A percentile compares a stretch with the other conserved stretches of the same genome.
Conservation (phyloP, 257 asterid genomes). For the Nemophila menziesii region DNA sequence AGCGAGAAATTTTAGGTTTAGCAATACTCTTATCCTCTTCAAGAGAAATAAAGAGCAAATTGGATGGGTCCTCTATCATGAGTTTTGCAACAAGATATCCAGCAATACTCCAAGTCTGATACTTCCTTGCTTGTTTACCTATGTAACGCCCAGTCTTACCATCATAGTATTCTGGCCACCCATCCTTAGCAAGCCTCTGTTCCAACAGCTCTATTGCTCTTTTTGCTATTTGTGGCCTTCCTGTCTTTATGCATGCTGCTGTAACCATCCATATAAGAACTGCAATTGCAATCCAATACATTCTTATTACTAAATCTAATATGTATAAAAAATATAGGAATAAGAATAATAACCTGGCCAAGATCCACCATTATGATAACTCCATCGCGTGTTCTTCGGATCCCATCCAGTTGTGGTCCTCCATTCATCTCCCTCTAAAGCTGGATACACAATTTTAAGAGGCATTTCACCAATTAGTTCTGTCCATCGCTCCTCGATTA, state of each 20-base stretch:
- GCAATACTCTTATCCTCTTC: conserved; percentile 48
- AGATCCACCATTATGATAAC: conserved; percentile 57
- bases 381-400: conserved; percentile 57
- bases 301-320: no score
- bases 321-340: no score
- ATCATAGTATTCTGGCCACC: conserved; percentile 64
- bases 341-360: conserved; percentile 42
- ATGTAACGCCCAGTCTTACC: conserved; percentile 43
- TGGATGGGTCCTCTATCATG: conserved; percentile 52
- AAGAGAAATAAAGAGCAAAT: conserved; percentile 32
- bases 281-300: conserved; percentile 16
- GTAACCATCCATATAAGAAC: conserved; percentile 53
- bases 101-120: conserved; percentile 52
- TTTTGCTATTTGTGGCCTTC: conserved; percentile 53
- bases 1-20: conserved; percentile 42
- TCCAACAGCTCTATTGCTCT: conserved; percentile 49
- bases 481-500: conserved; percentile 47
- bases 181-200: conserved; percentile 45
- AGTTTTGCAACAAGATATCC: conserved; percentile 53
- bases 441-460: conserved; percentile 44
- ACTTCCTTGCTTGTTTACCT: conserved; percentile 57
- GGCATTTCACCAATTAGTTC: conserved; percentile 55
- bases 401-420: conserved; percentile 45
- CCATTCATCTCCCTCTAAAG: conserved; percentile 51
- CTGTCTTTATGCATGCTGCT: conserved; percentile 58